phyloP scores from a whole-genome alignment of 495 filamentous ascomycete species.

The Usnea hakonensis region DNA sequence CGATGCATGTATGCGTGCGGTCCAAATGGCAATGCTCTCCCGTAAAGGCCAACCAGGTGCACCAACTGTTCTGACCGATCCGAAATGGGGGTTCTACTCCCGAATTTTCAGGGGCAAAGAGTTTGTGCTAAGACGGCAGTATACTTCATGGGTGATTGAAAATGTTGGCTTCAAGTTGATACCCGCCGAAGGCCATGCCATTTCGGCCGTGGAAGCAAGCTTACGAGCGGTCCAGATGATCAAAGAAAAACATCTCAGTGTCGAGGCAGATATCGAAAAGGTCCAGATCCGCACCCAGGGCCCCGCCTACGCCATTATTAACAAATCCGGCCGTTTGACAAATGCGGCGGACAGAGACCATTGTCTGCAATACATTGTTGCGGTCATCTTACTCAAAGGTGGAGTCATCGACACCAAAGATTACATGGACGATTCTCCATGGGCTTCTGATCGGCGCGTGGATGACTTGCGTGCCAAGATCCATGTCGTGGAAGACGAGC shows the following conservation, averaged over 20 bases:
- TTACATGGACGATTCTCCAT: conserved; percentile 33
- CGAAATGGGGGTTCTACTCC: conserved; percentile 34
- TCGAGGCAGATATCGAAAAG: neutral
- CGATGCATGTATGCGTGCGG: conserved; percentile 38
- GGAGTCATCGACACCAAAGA: conserved; percentile 27
- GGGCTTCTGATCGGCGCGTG: conserved; percentile 25
- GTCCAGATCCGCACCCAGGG: neutral
- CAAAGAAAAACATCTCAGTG: neutral
- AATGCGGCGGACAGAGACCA: conserved; percentile 43
- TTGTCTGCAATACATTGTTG: conserved; percentile 38
- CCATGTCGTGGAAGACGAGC: conserved; percentile 25
- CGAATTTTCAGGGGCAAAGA: conserved; percentile 24
- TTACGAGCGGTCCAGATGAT: neutral
- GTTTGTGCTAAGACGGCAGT: conserved; percentile 27
- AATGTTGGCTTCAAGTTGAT: conserved; percentile 35
- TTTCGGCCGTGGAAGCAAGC: conserved; percentile 34
- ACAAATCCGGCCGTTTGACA: conserved; percentile 31
- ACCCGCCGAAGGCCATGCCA: conserved; percentile 35
- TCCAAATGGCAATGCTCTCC: conserved; percentile 34
- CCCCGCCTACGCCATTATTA: conserved; percentile 35
- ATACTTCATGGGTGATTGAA: conserved; percentile 30
- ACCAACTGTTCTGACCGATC: conserved; percentile 28
- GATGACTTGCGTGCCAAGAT: conserved; percentile 30
- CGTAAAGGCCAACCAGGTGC: conserved; percentile 33
- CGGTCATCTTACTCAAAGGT: conserved; percentile 35